phyloP scores from a whole-genome alignment of 495 filamentous ascomycete species.

The Xylaria intraflava region DNA sequence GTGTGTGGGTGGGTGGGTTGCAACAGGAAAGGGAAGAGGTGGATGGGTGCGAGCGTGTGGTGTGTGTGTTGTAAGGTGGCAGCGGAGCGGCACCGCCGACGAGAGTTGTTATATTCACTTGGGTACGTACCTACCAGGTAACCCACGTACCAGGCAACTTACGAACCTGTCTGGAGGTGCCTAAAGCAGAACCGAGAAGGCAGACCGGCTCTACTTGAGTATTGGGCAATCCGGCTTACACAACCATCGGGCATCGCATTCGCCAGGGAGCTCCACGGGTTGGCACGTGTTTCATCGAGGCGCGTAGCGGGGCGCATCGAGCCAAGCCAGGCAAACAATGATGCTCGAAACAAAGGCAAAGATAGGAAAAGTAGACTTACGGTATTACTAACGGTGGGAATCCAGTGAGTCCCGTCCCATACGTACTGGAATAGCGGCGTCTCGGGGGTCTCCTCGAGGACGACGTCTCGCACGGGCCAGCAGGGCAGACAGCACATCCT shows the following conservation, averaged over 20 bases:
- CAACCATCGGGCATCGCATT: background rate
- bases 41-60: background rate
- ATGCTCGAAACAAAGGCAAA: background rate
- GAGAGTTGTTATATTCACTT: too few relatives aligned
- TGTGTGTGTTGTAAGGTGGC: too few relatives aligned
- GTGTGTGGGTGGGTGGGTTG: too few relatives aligned
- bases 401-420: conserved; percentile 30
- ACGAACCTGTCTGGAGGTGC: too few relatives aligned
- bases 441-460: conserved; percentile 27
- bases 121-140: too few relatives aligned
- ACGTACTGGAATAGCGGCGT: conserved; percentile 22
- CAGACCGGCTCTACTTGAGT: too few relatives aligned
- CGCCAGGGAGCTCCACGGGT: background rate
- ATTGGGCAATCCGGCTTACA: too few relatives aligned
- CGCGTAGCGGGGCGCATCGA: background rate
- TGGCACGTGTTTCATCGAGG: background rate
- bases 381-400: conserved; percentile 8
- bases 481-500: conserved; percentile 32
- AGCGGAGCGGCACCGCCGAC: too few relatives aligned
- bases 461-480: conserved; percentile 35
- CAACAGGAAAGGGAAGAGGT: background rate
- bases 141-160: too few relatives aligned
- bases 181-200: too few relatives aligned
- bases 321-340: background rate
- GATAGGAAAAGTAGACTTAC: conserved; percentile 15